Evolutionary conservation across 164 flowering plant genomes (phyloP).

Genomic region (Piper betle): DNA sequence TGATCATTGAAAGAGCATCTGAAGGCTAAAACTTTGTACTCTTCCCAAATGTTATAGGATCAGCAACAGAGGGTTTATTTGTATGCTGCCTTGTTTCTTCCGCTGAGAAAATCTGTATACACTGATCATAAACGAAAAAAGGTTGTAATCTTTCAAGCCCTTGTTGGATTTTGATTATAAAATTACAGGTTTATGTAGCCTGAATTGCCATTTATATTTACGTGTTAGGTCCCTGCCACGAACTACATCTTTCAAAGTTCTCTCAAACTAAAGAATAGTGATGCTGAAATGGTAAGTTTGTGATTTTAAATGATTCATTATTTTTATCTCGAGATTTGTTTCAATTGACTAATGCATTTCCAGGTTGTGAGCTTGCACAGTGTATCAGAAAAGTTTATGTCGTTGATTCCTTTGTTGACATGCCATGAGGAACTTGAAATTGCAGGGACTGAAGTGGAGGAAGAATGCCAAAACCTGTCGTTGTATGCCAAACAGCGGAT

Average conservation of each 20-base stretch:
- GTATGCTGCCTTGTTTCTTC: slow-evolving; percentile 72
- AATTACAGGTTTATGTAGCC: background rate
- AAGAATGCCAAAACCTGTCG: slow-evolving; percentile 37
- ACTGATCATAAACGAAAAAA: slow-evolving; percentile 45
- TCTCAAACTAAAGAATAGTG: slow-evolving; percentile 75
- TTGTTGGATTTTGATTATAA: too few relatives aligned
- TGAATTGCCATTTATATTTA: background rate
- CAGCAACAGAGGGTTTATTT: slow-evolving; percentile 56
- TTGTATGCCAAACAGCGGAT: slow-evolving; percentile 39
- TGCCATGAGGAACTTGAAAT: slow-evolving; percentile 20
- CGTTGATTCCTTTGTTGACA: slow-evolving; percentile 42
- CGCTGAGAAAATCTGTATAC: slow-evolving; percentile 41
- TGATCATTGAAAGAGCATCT: background rate
- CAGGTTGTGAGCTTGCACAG: slow-evolving; percentile 63
- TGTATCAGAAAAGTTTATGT: slow-evolving; percentile 39
- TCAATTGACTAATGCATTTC: background rate
- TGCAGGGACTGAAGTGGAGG: slow-evolving; percentile 29
- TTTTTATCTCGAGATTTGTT: background rate
- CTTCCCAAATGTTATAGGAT: slow-evolving; percentile 27
- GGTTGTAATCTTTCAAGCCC: slow-evolving; percentile 19
- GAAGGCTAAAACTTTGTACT: background rate
- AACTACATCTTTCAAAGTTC: slow-evolving; percentile 55
- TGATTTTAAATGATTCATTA: background rate
- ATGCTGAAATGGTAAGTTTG: slow-evolving; percentile 64
- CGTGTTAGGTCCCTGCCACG: slow-evolving; percentile 38